Percentiles rank a stretch among this genome's conserved stretches.
Conservation (phyloP, 208 protist genomes). For the Acanthamoeba royreba region DNA sequence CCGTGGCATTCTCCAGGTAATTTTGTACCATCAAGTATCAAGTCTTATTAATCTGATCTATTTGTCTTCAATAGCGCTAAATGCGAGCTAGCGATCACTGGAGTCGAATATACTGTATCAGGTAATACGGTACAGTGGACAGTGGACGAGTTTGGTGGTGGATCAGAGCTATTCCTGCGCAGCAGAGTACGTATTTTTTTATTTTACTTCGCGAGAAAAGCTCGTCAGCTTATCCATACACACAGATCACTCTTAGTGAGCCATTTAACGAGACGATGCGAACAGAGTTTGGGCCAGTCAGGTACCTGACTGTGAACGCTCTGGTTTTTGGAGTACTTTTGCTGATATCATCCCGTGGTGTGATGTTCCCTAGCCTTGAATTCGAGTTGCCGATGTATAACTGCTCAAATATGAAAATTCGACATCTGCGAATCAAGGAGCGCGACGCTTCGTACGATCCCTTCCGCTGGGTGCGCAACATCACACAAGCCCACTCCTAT, state of each 20-base stretch:
- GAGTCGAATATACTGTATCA: slow-evolving; percentile 74
- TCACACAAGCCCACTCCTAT: slow-evolving; percentile 85
- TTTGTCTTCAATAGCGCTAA: not conserved
- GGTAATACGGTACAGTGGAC: slow-evolving; percentile 82
- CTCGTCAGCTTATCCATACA: not conserved
- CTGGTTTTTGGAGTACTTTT: not conserved
- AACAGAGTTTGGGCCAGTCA: slow-evolving; percentile 61
- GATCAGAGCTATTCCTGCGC: slow-evolving; percentile 66
- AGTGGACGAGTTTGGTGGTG: slow-evolving; percentile 82
- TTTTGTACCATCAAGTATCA: too few relatives aligned
- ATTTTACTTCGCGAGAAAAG: not conserved
- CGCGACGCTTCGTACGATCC: slow-evolving; percentile 81
- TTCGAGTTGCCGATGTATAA: slow-evolving; percentile 91
- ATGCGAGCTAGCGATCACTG: not conserved
- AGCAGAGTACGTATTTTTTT: not conserved
- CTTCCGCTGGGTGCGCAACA: slow-evolving; percentile 87
- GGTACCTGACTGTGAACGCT: not conserved
- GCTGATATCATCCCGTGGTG: not conserved
- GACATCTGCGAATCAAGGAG: slow-evolving; percentile 82
- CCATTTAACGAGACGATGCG: slow-evolving; percentile 67
- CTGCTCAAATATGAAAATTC: slow-evolving; percentile 71
- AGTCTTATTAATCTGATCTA: too few relatives aligned
- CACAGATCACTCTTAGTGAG: not conserved
- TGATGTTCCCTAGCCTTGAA: slow-evolving; percentile 75
- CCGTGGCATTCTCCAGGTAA: slow-evolving; percentile 35